Base-by-base conservation (phyloP, 352 stramenopile species). In the Globisporangium cederbergense region DNA sequence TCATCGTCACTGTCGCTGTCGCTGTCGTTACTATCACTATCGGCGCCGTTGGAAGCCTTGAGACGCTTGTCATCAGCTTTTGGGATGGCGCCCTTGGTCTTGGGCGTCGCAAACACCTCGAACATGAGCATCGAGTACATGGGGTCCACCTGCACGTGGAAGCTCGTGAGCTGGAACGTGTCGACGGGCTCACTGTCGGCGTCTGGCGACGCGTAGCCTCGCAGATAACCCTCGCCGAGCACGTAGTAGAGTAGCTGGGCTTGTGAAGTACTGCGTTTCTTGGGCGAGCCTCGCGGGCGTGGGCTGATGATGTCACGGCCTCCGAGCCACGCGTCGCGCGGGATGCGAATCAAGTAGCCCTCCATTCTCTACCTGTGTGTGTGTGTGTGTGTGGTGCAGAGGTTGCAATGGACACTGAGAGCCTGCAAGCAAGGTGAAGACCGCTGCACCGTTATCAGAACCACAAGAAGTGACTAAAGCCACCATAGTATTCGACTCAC, bases 41-140 rank as follows among this genome's bases (percentile, higher is more conserved):
- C 25, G 25, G 25, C 46, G 13, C 13, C 40, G 7, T 58, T 28
- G 1, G 62, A 20, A 36, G 38, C 34, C 45, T 28, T 28, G 25
- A 28, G 25, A 28, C 25, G 25, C 25, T 2, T 28, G 25, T 28
- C 25, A 28, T 28, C 25, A 28, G 25, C 25, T 28, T 28, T n/a
- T 34, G n/a, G 53, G 28, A 13, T 40, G 34, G 13, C 30, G 68
- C 43, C 59, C 62, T 45, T 8, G 14, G 28, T 14, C 49, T 74
- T 78, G 22, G 64, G 47, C 3, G n/a, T 58, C 0, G 75, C 77
- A 52, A 78, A 83, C n/a, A 89, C 56, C 53, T 86, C 75, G 60
- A 91, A 85, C 53, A 89, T 77, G 22, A 79, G 73, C 62, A 88
- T 76, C 47, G 82, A 85, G 62, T 81, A 80, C 66, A 91, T 79